Conservation (phyloP, 1,284 basidiomycete genomes). For the Naganishia cerealis region DNA sequence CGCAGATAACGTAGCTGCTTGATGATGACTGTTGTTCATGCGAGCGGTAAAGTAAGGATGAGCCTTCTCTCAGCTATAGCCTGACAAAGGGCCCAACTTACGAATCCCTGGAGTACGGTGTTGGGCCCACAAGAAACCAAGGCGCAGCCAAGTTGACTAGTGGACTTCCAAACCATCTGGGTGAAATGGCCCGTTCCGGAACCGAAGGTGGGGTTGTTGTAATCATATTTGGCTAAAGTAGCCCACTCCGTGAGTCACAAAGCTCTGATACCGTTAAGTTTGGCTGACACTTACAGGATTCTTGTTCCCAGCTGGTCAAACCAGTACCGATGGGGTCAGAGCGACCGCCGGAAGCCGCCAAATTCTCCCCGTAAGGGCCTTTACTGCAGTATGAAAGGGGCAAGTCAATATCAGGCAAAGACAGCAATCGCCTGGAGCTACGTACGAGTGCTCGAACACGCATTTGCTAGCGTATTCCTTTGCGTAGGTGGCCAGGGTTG, state of each 20-base stretch:
- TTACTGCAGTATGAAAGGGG: neutral
- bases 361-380: slow-evolving; percentile 35
- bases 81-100: neutral
- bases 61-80: neutral
- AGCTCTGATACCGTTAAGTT: neutral
- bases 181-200: slow-evolving; percentile 46
- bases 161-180: slow-evolving; percentile 48
- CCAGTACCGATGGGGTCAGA: slow-evolving; percentile 38
- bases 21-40: slow-evolving; percentile 13
- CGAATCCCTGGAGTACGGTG: slow-evolving; percentile 12
- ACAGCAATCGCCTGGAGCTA: neutral
- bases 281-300: slow-evolving; percentile 39
- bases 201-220: slow-evolving; percentile 40
- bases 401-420: neutral
- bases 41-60: neutral
- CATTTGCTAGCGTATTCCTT: slow-evolving; percentile 22
- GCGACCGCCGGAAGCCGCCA: slow-evolving; percentile 42
- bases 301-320: slow-evolving; percentile 45
- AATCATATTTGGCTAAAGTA: slow-evolving; percentile 35
- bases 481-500: slow-evolving; percentile 17
- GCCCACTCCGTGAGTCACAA: neutral
- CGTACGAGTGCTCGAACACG: slow-evolving; percentile 26
- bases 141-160: slow-evolving; percentile 47
- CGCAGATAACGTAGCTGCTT: slow-evolving; percentile 30
- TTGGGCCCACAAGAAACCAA: slow-evolving; percentile 38